Conservation (phyloP, 176 grass and related monocot genomes). For the Musa acuminata region DNA sequence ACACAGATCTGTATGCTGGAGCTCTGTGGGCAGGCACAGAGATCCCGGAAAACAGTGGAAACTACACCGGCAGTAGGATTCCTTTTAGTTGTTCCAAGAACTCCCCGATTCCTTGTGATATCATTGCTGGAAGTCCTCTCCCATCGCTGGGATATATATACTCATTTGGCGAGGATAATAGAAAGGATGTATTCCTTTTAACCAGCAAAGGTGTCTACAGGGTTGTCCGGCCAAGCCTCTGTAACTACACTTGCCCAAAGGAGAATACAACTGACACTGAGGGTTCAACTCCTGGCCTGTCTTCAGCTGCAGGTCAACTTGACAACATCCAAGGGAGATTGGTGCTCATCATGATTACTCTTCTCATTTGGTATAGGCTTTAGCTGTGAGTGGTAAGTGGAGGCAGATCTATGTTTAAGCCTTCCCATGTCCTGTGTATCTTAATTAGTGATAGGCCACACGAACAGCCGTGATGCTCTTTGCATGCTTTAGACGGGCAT, state of each 20-base stretch:
- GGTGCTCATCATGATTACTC: not conserved
- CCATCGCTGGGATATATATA: conserved; percentile 71
- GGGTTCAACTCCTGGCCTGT: conserved; percentile 5
- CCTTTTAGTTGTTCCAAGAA: conserved; percentile 47
- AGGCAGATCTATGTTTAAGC: not conserved
- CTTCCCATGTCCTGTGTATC: not conserved
- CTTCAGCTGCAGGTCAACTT: conserved; percentile 9
- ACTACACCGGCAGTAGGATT: conserved; percentile 29
- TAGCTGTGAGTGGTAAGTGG: not conserved
- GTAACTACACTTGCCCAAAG: conserved; percentile 51
- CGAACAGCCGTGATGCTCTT: not conserved
- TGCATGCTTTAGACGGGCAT: too few relatives aligned
- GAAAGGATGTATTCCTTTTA: conserved; percentile 51
- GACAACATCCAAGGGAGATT: not conserved
- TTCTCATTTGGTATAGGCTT: not conserved
- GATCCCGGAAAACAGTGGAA: conserved; percentile 49
- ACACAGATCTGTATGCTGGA: conserved; percentile 60
- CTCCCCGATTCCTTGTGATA: conserved; percentile 70
- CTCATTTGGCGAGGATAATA: conserved; percentile 76
- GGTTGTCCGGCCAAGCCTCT: conserved; percentile 54
- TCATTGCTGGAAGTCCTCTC: conserved; percentile 41
- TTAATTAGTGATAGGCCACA: not conserved
- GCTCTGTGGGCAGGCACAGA: conserved; percentile 43
- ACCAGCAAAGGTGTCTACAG: conserved; percentile 84
- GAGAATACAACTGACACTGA: conserved; percentile 30